Base-by-base conservation (phyloP, 1,284 basidiomycete genomes). In the Leccinum griseonigrum region DNA sequence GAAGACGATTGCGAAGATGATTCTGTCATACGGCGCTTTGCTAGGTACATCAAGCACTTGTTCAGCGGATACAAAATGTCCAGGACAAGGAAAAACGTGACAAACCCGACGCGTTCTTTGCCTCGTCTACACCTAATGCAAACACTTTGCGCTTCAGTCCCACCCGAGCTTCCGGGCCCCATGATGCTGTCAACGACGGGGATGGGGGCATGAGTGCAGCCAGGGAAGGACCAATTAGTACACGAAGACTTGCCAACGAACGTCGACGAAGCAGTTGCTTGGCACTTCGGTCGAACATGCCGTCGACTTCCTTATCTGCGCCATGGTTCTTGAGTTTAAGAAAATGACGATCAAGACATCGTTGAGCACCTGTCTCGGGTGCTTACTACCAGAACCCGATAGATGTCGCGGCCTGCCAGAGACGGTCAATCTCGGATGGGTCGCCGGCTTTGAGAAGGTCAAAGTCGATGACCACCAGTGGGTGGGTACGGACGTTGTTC, bases 101-200 rank as follows among this genome's bases (percentile, higher is more conserved):
- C 72, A 31, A 61, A 73, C 70, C 26, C 22, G 63, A 57, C 38
- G n/a, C 38, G 10, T 31, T 48, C 2, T 11, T 58, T 52, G 34
- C 4, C 8, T 63, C 63, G 34, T 71, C 65, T 31, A 60, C 22
- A 1, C 31, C 65, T 18, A 73, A 54, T 6, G 38, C 59, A 58
- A 69, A 67, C 6, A 43, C 67, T 58, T 68, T 76, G 38, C 70
- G 71, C 55, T 75, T 74, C 57, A 66, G 61, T 28, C 71, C 63
- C 8, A 55, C 61, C n/a, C 57, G 61, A 34, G 29, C n/a, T 7
- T 64, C 67, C 0, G 60, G 31, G 14, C 63, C 61, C 32, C 59
- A 68, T 14, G 56, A 13, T 32, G 55, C 11, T 36, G 51, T 57
- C 13, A 63, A 26, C 22, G 22, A 54, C 29, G 48, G n/a, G 3